A percentile compares a stretch with the other conserved stretches of the same genome.
Conservation (phyloP, 148 eudicot genomes). For the Rhododendron simsii region DNA sequence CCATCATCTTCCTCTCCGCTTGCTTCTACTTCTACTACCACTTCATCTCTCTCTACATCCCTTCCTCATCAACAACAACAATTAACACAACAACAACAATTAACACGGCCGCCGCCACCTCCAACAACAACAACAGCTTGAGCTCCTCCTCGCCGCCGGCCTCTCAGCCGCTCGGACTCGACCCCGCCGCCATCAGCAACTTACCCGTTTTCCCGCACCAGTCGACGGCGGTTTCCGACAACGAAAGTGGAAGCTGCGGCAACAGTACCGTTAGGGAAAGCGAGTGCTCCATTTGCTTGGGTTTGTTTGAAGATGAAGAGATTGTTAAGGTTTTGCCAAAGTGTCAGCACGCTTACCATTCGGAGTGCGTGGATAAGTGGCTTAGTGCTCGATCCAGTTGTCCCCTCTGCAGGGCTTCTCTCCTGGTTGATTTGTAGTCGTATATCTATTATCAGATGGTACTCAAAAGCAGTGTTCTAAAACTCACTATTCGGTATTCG, state of each 20-base stretch:
- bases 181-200: slow-evolving; percentile 1
- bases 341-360: slow-evolving; percentile 21
- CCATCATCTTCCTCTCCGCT: slow-evolving; percentile 8
- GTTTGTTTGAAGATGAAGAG: slow-evolving; percentile 15
- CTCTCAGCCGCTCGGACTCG: slow-evolving; percentile 8
- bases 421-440: background rate
- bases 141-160: background rate
- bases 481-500: too few species aligned
- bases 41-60: slow-evolving; percentile 5
- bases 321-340: slow-evolving; percentile 19
- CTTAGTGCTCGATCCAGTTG: slow-evolving; percentile 17
- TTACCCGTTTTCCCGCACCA: slow-evolving; percentile 9
- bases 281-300: slow-evolving; percentile 22
- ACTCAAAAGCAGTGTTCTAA: background rate
- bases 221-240: background rate
- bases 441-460: background rate
- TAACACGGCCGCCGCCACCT: background rate
- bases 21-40: slow-evolving; percentile 7
- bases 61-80: background rate
- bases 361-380: slow-evolving; percentile 19
- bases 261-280: background rate
- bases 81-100: background rate
- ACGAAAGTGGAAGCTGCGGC: background rate
- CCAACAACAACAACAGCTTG: too few species aligned
- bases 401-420: slow-evolving; percentile 21